Conservation (phyloP, 2,329 filamentous ascomycete genomes). For the Hortaea sp. region DNA sequence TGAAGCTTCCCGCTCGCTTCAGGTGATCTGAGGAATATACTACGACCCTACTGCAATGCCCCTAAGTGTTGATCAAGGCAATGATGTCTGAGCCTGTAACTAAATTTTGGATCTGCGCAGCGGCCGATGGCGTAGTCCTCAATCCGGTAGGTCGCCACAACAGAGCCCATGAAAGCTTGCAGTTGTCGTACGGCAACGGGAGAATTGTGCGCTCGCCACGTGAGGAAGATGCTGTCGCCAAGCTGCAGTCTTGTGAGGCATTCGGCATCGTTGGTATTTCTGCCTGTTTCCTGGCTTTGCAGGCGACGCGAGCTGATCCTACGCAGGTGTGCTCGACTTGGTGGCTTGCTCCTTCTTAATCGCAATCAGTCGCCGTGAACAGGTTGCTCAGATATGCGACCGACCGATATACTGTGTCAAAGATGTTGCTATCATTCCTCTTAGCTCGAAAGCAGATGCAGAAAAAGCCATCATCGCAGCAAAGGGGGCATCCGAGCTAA, state of each 20-base stretch:
- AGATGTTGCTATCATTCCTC: constrained; percentile 82
- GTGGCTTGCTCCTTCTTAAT: constrained; percentile 75
- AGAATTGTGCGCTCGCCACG: constrained; percentile 37
- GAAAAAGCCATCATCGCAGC: constrained; percentile 60
- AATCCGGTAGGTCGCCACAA: constrained; percentile 54
- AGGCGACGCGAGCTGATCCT: not conserved
- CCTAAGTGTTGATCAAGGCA: not conserved
- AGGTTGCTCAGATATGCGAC: constrained; percentile 78
- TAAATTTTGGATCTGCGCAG: constrained; percentile 65
- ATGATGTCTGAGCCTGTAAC: constrained; percentile 67
- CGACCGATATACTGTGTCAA: constrained; percentile 78
- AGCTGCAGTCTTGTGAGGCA: constrained; percentile 33
- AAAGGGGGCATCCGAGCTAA: constrained; percentile 17
- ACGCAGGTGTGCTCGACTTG: constrained; percentile 68
- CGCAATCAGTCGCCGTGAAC: constrained; percentile 73
- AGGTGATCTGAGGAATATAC: too few species aligned
- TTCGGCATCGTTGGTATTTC: constrained; percentile 48
- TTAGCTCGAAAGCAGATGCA: constrained; percentile 66
- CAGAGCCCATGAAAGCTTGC: constrained; percentile 3
- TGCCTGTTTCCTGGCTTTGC: not conserved
- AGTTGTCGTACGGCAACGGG: constrained; percentile 55
- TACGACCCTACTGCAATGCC: too few species aligned
- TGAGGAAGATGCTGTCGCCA: constrained; percentile 28
- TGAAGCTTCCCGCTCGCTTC: too few species aligned
- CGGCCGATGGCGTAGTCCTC: constrained; percentile 72